Evolutionary conservation across 495 filamentous ascomycete genomes (phyloP).

Genomic region (Penicillium desertorum): DNA sequence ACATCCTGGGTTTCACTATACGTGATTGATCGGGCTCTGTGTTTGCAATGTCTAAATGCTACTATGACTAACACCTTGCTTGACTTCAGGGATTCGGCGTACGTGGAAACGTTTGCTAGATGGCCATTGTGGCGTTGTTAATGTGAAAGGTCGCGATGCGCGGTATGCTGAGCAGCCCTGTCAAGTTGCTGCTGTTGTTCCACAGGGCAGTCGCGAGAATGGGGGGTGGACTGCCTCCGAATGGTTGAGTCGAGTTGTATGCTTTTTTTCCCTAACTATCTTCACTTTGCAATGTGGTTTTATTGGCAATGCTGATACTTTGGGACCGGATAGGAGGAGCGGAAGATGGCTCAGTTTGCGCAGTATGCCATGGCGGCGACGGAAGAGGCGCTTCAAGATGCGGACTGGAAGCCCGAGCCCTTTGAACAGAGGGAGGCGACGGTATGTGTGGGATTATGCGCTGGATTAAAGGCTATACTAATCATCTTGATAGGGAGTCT

Average conservation of each 20-base stretch:
- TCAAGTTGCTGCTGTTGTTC: constrained; percentile 81
- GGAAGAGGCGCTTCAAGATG: constrained; percentile 82
- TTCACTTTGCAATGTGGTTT: constrained; percentile 2
- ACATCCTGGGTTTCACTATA: not conserved
- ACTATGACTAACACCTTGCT: not conserved
- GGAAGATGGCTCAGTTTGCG: constrained; percentile 86
- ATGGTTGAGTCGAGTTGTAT: constrained; percentile 64
- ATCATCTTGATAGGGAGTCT: constrained; percentile 61
- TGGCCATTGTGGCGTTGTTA: constrained; percentile 75
- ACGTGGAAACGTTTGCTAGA: constrained; percentile 82
- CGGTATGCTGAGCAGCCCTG: constrained; percentile 71
- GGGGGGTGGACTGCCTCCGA: constrained; percentile 72
- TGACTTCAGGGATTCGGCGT: constrained; percentile 58
- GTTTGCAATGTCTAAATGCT: not conserved
- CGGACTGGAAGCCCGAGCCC: constrained; percentile 68
- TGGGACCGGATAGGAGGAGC: constrained; percentile 55
- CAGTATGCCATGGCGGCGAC: constrained; percentile 89
- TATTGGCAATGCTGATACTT: constrained; percentile 10
- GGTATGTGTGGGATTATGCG: constrained; percentile 41
- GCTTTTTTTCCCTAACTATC: not conserved
- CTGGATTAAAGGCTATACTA: constrained; percentile 2
- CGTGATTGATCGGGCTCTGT: not conserved
- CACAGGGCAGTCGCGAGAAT: constrained; percentile 55
- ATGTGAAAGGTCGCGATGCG: constrained; percentile 57
- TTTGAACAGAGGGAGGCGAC: constrained; percentile 64